A percentile compares a stretch with the other conserved stretches of the same genome.
Evolutionary conservation across 768 basidiomycete species (phyloP).

Genomic region (Guyanaporus albipodus): DNA sequence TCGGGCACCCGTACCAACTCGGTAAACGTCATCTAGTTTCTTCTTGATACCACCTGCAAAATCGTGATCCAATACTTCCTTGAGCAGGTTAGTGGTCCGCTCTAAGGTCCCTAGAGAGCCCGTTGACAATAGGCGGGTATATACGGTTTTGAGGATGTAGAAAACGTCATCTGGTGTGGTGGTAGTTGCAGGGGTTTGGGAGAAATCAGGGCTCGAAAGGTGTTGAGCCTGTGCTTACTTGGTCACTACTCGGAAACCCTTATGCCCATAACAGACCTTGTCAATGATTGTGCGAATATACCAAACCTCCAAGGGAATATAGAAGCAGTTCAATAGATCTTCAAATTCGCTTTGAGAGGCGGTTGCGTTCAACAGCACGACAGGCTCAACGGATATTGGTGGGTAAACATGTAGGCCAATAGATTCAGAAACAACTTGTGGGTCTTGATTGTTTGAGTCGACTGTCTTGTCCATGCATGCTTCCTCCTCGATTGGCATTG

Average conservation of each 20-base stretch:
- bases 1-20: constrained; percentile 47
- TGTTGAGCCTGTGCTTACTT: constrained; percentile 68
- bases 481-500: constrained; percentile 12
- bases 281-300: constrained; percentile 83
- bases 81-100: constrained; percentile 56
- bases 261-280: constrained; percentile 51
- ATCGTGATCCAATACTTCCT: constrained; percentile 77
- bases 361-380: constrained; percentile 42
- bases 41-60: constrained; percentile 76
- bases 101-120: constrained; percentile 61
- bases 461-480: constrained; percentile 1
- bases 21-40: constrained; percentile 87
- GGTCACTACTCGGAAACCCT: neutral
- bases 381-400: constrained; percentile 3
- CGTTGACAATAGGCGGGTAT: constrained; percentile 72
- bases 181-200: constrained; percentile 58
- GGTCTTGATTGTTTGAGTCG: constrained; percentile 1
- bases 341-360: constrained; percentile 59
- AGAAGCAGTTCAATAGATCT: constrained; percentile 66
- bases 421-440: neutral
- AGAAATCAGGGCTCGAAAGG: constrained; percentile 69
- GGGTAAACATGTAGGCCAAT: neutral
- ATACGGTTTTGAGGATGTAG: constrained; percentile 86
- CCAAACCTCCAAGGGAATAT: constrained; percentile 89
- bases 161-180: constrained; percentile 93